Evolutionary conservation across 2,329 filamentous ascomycete genomes (phyloP).

Genomic region (Plectosphaerella cucumerina): DNA sequence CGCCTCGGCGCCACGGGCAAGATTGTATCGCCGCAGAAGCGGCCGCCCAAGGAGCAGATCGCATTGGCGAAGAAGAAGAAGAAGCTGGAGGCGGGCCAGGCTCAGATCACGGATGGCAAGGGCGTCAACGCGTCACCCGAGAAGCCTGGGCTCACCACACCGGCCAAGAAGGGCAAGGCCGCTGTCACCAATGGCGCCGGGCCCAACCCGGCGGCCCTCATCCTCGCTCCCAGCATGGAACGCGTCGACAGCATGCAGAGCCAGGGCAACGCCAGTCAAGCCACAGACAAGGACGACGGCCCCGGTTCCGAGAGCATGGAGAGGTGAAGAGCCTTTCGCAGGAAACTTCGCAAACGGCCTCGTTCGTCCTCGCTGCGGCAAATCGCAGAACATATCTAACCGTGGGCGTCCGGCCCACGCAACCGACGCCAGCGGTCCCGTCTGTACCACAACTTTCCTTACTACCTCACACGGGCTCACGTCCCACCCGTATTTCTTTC

Average conservation of each 20-base stretch:
- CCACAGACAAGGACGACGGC: constrained; percentile 61
- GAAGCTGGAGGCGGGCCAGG: constrained; percentile 57
- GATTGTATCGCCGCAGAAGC: constrained; percentile 80
- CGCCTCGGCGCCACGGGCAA: constrained; percentile 70
- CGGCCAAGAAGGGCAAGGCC: constrained; percentile 50
- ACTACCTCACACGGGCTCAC: not conserved
- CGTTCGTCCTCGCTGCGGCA: not conserved
- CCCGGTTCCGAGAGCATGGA: constrained; percentile 73
- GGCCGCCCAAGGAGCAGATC: constrained; percentile 76
- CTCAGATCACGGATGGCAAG: constrained; percentile 46
- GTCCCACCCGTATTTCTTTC: not conserved
- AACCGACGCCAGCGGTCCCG: not conserved
- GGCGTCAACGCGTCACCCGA: constrained; percentile 27
- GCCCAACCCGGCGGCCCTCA: constrained; percentile 32
- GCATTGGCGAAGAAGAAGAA: constrained; percentile 85
- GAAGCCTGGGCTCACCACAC: constrained; percentile 33
- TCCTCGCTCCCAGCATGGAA: constrained; percentile 49
- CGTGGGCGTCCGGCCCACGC: not conserved
- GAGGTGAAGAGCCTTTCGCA: constrained; percentile 6
- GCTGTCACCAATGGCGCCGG: constrained; percentile 29
- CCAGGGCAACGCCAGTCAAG: constrained; percentile 53
- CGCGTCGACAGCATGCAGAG: constrained; percentile 54
- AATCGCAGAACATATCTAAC: not conserved
- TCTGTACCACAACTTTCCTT: not conserved
- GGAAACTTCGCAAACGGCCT: not conserved